Evolutionary conservation across 495 filamentous ascomycete species (phyloP).

Genomic region (Pseudoneurospora amorphoporcata): DNA sequence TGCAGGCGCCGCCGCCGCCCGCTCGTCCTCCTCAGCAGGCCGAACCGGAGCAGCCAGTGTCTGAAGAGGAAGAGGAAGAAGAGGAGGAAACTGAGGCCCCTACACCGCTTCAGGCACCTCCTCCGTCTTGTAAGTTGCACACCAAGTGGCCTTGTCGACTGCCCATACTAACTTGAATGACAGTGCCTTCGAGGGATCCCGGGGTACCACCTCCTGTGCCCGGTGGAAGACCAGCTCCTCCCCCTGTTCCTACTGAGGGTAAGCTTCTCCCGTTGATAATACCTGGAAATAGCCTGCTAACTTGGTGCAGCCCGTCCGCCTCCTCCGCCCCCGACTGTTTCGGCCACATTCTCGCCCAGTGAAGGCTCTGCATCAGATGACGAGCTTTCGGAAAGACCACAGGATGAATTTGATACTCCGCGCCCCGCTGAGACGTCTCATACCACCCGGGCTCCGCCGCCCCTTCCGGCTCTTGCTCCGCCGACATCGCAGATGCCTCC

Average conservation of each 20-base stretch:
- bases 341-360: constrained; percentile 50
- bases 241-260: constrained; percentile 60
- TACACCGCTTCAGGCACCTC: constrained; percentile 29
- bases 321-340: constrained; percentile 39
- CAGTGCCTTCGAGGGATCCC: constrained; percentile 28
- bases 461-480: constrained; percentile 13
- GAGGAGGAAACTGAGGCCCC: constrained; percentile 26
- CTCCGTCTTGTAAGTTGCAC: constrained; percentile 37
- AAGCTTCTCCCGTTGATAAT: constrained; percentile 27
- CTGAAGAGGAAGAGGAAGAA: constrained; percentile 32
- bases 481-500: constrained; percentile 12
- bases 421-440: constrained; percentile 25
- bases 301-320: constrained; percentile 46
- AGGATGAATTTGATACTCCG: constrained; percentile 27
- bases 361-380: constrained; percentile 88
- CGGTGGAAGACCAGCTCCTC: constrained; percentile 53
- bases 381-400: constrained; percentile 65
- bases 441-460: constrained; percentile 28
- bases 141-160: constrained; percentile 16
- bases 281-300: constrained; percentile 19
- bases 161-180: constrained; percentile 13
- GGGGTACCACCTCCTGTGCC: constrained; percentile 48
- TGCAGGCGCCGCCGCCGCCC: constrained; percentile 32
- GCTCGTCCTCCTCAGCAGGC: constrained; percentile 11
- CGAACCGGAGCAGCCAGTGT: constrained; percentile 18